Evolutionary conservation across 1,284 basidiomycete genomes (phyloP), one percentile per base, ranked within the genome.

Genomic region (Trametes versicolor): DNA sequence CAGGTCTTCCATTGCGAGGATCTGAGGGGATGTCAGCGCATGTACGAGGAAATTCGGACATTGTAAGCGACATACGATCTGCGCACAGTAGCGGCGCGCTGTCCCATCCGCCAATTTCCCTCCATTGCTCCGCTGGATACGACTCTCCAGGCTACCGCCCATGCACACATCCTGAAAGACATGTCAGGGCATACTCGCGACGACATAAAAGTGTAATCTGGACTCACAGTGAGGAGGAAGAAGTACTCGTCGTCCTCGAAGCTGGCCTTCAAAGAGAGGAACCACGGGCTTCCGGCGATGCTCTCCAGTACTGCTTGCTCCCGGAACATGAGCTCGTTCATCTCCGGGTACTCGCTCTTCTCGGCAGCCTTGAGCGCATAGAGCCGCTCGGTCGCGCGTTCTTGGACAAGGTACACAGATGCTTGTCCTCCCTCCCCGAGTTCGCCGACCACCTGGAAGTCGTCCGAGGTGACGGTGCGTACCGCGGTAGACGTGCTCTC

Each of bases 191-290:
- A 2, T 15, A 10, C 19, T 27, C n/a, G n/a, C 45, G 7, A 25
- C 37, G n/a, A 19, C 49, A 17, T 21, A 19, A 13, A 37, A 19
- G 39, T 12, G 60, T 8, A 23, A 9, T 39, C 4, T 15, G 23
- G 13, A 63, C 70, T 25, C 36, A 73, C 72, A 57, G 67, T 69
- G 5, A 71, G 57, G 41, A 72, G 39, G 68, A 70, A 70, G 67
- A 75, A 66, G 78, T 83, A 58, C n/a, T 51, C 61, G 3, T 56
- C 27, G 57, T 74, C 73, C 37, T 73, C 65, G 52, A 72, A 75
- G 50, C 69, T 69, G 5, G 60, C 72, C 21, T 66, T 58, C 15
- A 73, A 64, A 6, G 43, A 34, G 2, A 70, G 37, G 34, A 67
- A 65, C 51, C 62, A 69, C 9, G 65, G 58, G 43, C 43, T 60